Evolutionary conservation across 495 filamentous ascomycete species (phyloP).

Genomic region (Lophiotrema nucula): DNA sequence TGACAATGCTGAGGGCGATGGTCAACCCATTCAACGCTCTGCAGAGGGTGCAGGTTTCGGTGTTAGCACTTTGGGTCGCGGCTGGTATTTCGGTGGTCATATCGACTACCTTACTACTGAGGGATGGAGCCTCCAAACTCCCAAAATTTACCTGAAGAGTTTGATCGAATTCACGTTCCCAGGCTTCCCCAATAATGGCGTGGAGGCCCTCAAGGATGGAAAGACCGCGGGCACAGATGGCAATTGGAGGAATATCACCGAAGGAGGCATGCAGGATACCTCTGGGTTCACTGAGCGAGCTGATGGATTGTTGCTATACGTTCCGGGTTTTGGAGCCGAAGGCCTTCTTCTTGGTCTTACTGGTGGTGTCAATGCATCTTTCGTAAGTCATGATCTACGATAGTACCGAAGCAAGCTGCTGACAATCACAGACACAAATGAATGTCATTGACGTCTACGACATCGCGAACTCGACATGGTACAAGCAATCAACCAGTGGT

Average conservation of each 20-base stretch:
- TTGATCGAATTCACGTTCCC: constrained; percentile 74
- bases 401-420: no score
- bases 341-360: constrained; percentile 70
- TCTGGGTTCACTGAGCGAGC: constrained; percentile 67
- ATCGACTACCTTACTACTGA: constrained; percentile 64
- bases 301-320: constrained; percentile 67
- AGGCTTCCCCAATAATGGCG: constrained; percentile 58
- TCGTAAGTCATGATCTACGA: constrained; percentile 49
- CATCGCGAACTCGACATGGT: constrained; percentile 73
- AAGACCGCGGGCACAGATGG: constrained; percentile 55
- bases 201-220: constrained; percentile 49
- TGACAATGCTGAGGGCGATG: constrained; percentile 54
- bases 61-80: constrained; percentile 63
- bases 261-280: constrained; percentile 63
- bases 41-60: constrained; percentile 71
- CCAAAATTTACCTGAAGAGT: constrained; percentile 66
- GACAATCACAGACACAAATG: constrained; percentile 55
- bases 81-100: constrained; percentile 77
- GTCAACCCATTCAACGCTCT: constrained; percentile 56
- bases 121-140: constrained; percentile 64
- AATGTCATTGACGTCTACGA: constrained; percentile 74
- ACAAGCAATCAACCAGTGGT: constrained; percentile 68
- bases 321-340: constrained; percentile 67
- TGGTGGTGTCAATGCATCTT: constrained; percentile 63
- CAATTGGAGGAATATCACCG: constrained; percentile 66